phyloP scores from a whole-genome alignment of 208 protist genomes.

The Phytomonas francai region DNA sequence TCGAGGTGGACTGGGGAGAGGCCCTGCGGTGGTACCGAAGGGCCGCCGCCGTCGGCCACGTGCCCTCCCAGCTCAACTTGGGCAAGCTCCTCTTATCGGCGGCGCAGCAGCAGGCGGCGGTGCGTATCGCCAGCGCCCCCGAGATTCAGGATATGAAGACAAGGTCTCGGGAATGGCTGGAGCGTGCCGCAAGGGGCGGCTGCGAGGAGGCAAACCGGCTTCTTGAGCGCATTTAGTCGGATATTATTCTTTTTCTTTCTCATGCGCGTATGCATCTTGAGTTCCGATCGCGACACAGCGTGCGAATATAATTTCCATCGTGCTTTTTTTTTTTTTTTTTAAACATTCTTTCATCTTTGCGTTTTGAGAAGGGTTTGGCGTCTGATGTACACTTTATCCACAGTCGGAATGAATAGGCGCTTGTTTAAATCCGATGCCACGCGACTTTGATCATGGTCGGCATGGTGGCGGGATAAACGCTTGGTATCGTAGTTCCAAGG shows the following conservation, averaged over 20 bases:
- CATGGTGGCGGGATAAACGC: neutral
- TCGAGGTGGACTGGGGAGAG: conserved; percentile 68
- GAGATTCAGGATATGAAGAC: conserved; percentile 18
- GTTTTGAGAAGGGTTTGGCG: neutral
- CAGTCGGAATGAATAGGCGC: neutral
- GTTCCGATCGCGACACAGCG: neutral
- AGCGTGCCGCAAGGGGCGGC: conserved; percentile 33
- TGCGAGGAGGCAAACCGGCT: conserved; percentile 61
- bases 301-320: neutral
- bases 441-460: neutral
- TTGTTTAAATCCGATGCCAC: neutral
- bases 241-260: neutral
- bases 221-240: conserved; percentile 3
- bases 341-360: no score
- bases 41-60: conserved; percentile 48
- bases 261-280: neutral
- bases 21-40: conserved; percentile 53
- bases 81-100: conserved; percentile 66
- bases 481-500: neutral
- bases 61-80: conserved; percentile 63
- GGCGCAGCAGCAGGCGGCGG: conserved; percentile 17
- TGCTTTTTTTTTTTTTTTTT: neutral
- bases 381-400: neutral
- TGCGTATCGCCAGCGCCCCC: neutral
- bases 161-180: conserved; percentile 46